Percentiles rank a stretch among this genome's conserved stretches.
Conservation (phyloP, 495 filamentous ascomycete species). For the Aspergillus cristatus region DNA sequence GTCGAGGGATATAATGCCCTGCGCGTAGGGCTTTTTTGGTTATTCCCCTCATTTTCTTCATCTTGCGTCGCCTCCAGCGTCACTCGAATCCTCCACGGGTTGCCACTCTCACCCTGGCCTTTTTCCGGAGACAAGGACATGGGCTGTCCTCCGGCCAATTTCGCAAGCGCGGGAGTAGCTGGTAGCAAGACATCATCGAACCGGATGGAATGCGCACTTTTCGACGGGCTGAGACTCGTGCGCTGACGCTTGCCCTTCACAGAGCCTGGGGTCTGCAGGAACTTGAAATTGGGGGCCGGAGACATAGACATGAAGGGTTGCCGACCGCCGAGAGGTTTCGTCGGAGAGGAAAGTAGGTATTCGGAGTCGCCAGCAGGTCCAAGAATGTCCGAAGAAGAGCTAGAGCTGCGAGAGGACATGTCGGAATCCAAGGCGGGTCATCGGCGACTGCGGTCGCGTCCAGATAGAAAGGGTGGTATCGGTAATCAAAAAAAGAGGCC, state of each 20-base stretch:
- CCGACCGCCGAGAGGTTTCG: conserved; percentile 31
- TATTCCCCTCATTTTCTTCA: conserved; percentile 18
- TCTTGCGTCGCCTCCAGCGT: conserved; percentile 50
- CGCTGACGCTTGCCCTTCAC: conserved; percentile 24
- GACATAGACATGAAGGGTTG: conserved; percentile 38
- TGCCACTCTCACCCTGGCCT: conserved; percentile 28
- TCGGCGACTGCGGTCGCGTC: conserved; percentile 9
- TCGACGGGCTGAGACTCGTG: conserved; percentile 28
- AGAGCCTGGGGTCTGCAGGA: conserved; percentile 23
- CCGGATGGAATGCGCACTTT: conserved; percentile 33
- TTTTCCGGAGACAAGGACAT: conserved; percentile 31
- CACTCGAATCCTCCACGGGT: conserved; percentile 50
- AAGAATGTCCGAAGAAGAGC: conserved; percentile 40
- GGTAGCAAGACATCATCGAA: conserved; percentile 40
- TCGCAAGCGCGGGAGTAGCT: conserved; percentile 25
- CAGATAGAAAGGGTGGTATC: conserved; percentile 7
- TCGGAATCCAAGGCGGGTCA: conserved; percentile 11
- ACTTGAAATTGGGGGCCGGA: conserved; percentile 23
- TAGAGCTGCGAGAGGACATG: conserved; percentile 28
- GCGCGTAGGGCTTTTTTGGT: conserved; percentile 21
- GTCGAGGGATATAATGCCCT: conserved; percentile 31
- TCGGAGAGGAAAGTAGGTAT: conserved; percentile 37
- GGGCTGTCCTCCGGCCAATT: conserved; percentile 24
- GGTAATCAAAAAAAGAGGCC: background rate
- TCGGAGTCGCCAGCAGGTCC: conserved; percentile 37